Base-by-base conservation (phyloP, 164 flowering plant species). In the Umbilicus rupestris region DNA sequence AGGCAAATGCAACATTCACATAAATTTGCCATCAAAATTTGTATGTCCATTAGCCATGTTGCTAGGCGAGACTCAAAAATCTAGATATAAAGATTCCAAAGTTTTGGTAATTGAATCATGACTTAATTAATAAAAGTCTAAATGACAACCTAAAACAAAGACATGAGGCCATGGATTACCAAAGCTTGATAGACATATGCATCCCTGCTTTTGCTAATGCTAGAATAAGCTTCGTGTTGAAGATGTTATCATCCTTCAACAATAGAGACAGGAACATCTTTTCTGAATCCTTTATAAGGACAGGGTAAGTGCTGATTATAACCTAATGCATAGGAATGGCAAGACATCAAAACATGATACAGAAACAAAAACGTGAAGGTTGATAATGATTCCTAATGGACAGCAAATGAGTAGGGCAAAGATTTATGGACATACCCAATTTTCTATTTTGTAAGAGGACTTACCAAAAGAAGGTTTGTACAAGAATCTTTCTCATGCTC, bases 251-350 rank as follows among this genome's bases (percentile, higher is more conserved):
- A 46, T 70, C 80, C 70, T 82, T 76, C 16, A 69, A 68, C 52
- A 94, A 66, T 62, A 87, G 69, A 65, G 16, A 68, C 59, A n/a
- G 70, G 41, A 91, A 79, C 73, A 70, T 70, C 64, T 70, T 70
- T 74, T 94, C 97, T 29, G 81, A 83, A 67, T 90, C 96, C 78
- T 79, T 83, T 75, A 91, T 71, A 49, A 91, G 80, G 20, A 77
- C 68, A 12, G 99, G 99, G 68, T 78, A 89, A 67, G 70, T 69
- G 71, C 76, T 75, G 66, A 83, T 67, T 60, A 92, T 75, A 66
- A 70, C 82, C 99, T 94, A 70, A 15, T 50, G 50, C 66, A 79
- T 15, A 63, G 7, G 70, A 14, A 73, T 39, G 47, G 59, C 31
- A 73, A 66, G 52, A 60, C 11, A 67, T 63, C 62, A 3, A 66